phyloP scores from a whole-genome alignment of 148 eudicot genomes.

The Rhododendron ovatum region DNA sequence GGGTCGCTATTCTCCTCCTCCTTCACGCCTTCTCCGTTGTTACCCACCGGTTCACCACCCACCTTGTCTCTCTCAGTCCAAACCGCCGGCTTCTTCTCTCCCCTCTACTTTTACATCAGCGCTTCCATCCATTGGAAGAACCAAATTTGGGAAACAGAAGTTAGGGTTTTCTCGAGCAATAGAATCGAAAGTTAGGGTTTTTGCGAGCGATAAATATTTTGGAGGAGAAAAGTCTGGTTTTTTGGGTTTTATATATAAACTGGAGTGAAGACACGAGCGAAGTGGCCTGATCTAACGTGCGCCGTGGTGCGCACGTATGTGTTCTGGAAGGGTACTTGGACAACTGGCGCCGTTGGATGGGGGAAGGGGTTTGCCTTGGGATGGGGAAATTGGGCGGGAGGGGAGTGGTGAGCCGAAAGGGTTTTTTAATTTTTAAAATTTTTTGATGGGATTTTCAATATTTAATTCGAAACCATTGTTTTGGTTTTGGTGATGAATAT shows the following conservation, averaged over 20 bases:
- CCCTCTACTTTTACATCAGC: neutral
- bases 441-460: no score
- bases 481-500: neutral
- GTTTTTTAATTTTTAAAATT: neutral
- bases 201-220: neutral
- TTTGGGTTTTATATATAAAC: neutral
- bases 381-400: neutral
- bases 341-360: neutral
- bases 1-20: no score
- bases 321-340: neutral
- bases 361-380: neutral
- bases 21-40: no score
- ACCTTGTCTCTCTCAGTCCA: neutral
- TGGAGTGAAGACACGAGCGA: neutral
- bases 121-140: neutral
- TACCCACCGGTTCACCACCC: no score
- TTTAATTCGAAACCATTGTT: neutral
- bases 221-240: neutral
- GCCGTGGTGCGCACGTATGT: neutral
- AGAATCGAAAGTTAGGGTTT: neutral
- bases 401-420: neutral
- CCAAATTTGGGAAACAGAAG: no score
- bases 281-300: neutral
- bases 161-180: neutral
- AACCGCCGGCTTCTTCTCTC: neutral